Conservation (phyloP, 106 monocot genomes). For the Cymbidium sinense region DNA sequence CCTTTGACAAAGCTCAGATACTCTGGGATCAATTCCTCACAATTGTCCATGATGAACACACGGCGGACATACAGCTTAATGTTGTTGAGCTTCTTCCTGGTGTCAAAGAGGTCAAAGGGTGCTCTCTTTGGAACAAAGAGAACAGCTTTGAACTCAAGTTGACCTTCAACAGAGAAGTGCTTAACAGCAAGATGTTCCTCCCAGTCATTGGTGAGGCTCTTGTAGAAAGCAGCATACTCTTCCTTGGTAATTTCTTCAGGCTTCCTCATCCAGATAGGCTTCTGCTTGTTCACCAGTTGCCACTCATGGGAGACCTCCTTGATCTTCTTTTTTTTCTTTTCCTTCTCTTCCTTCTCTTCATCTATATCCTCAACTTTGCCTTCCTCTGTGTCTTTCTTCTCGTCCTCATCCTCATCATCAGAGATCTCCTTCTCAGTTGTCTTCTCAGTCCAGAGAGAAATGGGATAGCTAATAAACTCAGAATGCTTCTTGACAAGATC, state of each 20-base stretch:
- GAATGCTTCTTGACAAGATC: slow-evolving; percentile 80
- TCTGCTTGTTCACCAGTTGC: slow-evolving; percentile 69
- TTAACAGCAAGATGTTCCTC: slow-evolving; percentile 75
- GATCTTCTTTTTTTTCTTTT: slow-evolving; percentile 82
- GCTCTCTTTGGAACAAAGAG: slow-evolving; percentile 72
- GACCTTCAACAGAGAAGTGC: slow-evolving; percentile 80
- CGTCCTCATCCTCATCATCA: slow-evolving; percentile 81
- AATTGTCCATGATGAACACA: slow-evolving; percentile 86
- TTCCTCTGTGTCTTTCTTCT: slow-evolving; percentile 68
- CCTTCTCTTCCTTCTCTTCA: slow-evolving; percentile 79
- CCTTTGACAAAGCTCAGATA: slow-evolving; percentile 72
- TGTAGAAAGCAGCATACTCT: slow-evolving; percentile 81
- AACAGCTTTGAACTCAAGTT: slow-evolving; percentile 74
- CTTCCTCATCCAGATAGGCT: slow-evolving; percentile 88
- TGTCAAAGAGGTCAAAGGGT: slow-evolving; percentile 75
- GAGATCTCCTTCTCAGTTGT: slow-evolving; percentile 78
- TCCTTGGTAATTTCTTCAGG: slow-evolving; percentile 81
- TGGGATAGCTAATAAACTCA: slow-evolving; percentile 82
- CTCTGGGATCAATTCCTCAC: slow-evolving; percentile 72
- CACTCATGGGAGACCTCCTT: slow-evolving; percentile 84
- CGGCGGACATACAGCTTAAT: slow-evolving; percentile 83
- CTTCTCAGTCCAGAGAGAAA: slow-evolving; percentile 71
- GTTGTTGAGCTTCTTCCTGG: slow-evolving; percentile 76
- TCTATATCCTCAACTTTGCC: slow-evolving; percentile 80
- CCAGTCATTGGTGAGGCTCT: slow-evolving; percentile 81